Conservation (phyloP, 345 rosid genomes). For the Syzygium oleosum region DNA sequence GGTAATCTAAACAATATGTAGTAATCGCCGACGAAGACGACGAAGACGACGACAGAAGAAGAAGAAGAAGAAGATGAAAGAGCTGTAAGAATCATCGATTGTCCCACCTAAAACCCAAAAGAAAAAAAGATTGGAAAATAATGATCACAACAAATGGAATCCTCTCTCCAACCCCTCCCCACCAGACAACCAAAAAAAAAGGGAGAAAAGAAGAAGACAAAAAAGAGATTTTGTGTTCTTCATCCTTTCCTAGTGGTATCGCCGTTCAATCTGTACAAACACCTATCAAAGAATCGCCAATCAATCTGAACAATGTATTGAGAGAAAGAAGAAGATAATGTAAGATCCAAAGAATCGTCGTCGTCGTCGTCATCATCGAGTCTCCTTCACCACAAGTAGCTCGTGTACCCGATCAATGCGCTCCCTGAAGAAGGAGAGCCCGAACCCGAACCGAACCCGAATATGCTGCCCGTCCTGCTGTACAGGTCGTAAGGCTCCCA, state of each 20-base stretch:
- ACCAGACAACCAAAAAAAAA: background rate
- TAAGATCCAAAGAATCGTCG: background rate
- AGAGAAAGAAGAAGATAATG: background rate
- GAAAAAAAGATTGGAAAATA: background rate
- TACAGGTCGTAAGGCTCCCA: constrained; percentile 84
- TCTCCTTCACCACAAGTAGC: background rate
- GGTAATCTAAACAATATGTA: background rate
- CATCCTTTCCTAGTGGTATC: background rate
- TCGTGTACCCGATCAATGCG: constrained; percentile 3
- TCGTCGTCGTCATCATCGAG: background rate
- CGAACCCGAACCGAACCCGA: constrained; percentile 11
- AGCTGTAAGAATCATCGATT: background rate
- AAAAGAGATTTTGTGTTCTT: background rate
- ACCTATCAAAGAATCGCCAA: background rate
- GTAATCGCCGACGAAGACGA: too few species aligned
- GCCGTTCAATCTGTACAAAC: constrained; percentile 2
- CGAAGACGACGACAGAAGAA: background rate
- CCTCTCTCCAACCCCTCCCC: background rate
- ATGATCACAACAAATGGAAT: background rate
- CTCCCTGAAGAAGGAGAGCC: constrained; percentile 1
- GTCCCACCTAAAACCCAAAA: background rate
- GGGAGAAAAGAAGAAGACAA: background rate
- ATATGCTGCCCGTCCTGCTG: constrained; percentile 8
- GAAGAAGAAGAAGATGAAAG: background rate
- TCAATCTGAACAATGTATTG: background rate